Evolutionary conservation across 2,329 filamentous ascomycete genomes (phyloP), one percentile per base, ranked within the genome.

Genomic region (Neofusicoccum ribis): DNA sequence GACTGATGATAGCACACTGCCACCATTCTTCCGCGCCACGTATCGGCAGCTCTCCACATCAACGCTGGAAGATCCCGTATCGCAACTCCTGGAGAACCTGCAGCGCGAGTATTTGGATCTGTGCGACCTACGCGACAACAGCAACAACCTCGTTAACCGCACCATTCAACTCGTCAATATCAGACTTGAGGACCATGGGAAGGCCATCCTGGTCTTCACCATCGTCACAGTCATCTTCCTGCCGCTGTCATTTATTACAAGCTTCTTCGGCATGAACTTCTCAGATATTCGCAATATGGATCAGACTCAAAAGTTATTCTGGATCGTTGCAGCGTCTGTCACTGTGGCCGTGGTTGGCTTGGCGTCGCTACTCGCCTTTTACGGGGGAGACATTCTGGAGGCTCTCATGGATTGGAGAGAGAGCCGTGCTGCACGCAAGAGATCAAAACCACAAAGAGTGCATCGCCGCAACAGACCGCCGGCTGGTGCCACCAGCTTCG

Each of bases 141-240:
- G 76, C 59, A 80, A 80, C 60, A 70, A 80, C 78, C 52, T 58
- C 8, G 20, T 34, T 20, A 44, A 58, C 23, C 52, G 52, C 39
- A 58, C 52, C 1, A 79, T 80, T 52, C 78, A 80, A 64, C 74
- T 80, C 1, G 78, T 81, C 65, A 80, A 81, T 65, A 80, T 82
- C 52, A 74, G 79, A 2, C 73, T 81, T 3, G 79, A 81, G 70
- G 79, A 80, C 63, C 77, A 81, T 59, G 78, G 79, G 5, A 79
- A 80, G 70, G 78, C 78, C 0, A 80, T 80, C 46, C 66, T 81
- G 1, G 76, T 81, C 17, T 81, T 81, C 67, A 81, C 78, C 5
- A 77, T 81, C 39, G 77, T 81, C 37, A 81, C 79, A 0, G 77
- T 80, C 61, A 72, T 81, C 46, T 81, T 81, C 51, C 73, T 82